A percentile compares a stretch with the other conserved stretches of the same genome.
These are phyloP conservation scores for Salisapilia sapeloensis DNA, from an alignment of 352 stramenopile species.

Conservation along the genomic window DNA sequence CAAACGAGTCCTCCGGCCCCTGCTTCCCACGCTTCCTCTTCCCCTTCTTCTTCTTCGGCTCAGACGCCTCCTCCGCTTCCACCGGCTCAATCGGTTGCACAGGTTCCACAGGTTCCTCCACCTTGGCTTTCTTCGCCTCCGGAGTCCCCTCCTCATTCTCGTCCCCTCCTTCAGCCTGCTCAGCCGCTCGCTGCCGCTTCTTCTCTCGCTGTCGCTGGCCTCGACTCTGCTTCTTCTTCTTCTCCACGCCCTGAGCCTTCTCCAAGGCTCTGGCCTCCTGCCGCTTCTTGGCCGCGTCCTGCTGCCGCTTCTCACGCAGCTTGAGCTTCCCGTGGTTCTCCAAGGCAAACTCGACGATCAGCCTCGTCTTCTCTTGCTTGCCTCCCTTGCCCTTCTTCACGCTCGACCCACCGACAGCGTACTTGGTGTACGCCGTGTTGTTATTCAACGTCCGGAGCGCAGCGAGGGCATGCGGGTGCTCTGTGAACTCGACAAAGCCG, in stretches of 20 bases:
- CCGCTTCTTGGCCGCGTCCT: conserved; percentile 47
- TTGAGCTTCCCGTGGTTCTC: conserved; percentile 83
- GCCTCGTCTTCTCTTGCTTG: conserved; percentile 39
- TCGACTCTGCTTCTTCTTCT: conserved; percentile 3
- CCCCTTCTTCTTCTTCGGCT: conserved; percentile 10
- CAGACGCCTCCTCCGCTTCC: conserved; percentile 6
- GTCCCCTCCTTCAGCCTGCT: conserved; percentile 52
- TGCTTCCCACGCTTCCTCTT: conserved; percentile 18
- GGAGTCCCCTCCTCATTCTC: conserved; percentile 1
- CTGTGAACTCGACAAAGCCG: conserved; percentile 95
- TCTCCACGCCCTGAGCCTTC: conserved; percentile 26
- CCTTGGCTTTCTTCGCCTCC: conserved; percentile 6
- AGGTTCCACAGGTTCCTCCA: conserved; percentile 4
- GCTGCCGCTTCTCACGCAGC: conserved; percentile 55
- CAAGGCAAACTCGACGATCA: conserved; percentile 82
- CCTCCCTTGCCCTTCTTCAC: conserved; percentile 8
- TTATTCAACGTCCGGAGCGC: conserved; percentile 94
- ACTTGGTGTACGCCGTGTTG: conserved; percentile 83
- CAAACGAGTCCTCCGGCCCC: conserved; percentile 52
- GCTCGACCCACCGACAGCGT: conserved; percentile 21
- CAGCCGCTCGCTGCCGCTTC: conserved; percentile 58
- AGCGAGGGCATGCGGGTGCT: conserved; percentile 93
- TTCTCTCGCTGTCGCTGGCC: conserved; percentile 11
- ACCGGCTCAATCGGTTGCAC: conserved; percentile 5
- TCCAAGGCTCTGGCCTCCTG: conserved; percentile 46